phyloP scores from a whole-genome alignment of 257 asterid species.

The Solanum chmielewskii region DNA sequence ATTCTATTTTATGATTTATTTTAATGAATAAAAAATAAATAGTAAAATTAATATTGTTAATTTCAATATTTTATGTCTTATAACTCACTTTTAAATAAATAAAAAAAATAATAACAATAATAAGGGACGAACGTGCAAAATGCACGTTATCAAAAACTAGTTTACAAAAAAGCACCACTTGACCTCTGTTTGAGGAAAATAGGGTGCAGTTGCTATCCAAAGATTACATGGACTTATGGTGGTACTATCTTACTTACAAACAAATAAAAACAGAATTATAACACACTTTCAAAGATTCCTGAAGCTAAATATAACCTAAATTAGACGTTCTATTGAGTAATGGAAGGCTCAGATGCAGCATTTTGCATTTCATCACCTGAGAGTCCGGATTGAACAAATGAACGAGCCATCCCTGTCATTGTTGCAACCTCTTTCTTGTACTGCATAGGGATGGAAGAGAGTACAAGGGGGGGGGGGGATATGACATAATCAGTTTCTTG shows the following conservation, averaged over 20 bases:
- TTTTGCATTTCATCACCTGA: background rate
- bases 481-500: background rate
- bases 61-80: too few species aligned
- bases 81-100: too few species aligned
- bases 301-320: background rate
- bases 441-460: slow-evolving; percentile 25
- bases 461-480: background rate
- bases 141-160: too few species aligned
- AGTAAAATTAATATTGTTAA: too few species aligned
- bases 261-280: background rate
- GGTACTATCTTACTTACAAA: background rate
- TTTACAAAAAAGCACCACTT: background rate
- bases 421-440: slow-evolving; percentile 68
- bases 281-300: background rate
- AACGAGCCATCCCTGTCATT: slow-evolving; percentile 60
- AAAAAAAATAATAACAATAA: too few species aligned
- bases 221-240: background rate
- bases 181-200: background rate
- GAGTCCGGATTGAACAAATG: slow-evolving; percentile 37
- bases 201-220: background rate
- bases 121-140: too few species aligned
- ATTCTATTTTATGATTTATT: too few species aligned
- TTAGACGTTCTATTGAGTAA: slow-evolving; percentile 8
- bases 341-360: background rate
- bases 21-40: too few species aligned